Evolutionary conservation across 2,329 filamentous ascomycete genomes (phyloP), one percentile per base, ranked within the genome.

Genomic region (Mycosphaerella sp.): DNA sequence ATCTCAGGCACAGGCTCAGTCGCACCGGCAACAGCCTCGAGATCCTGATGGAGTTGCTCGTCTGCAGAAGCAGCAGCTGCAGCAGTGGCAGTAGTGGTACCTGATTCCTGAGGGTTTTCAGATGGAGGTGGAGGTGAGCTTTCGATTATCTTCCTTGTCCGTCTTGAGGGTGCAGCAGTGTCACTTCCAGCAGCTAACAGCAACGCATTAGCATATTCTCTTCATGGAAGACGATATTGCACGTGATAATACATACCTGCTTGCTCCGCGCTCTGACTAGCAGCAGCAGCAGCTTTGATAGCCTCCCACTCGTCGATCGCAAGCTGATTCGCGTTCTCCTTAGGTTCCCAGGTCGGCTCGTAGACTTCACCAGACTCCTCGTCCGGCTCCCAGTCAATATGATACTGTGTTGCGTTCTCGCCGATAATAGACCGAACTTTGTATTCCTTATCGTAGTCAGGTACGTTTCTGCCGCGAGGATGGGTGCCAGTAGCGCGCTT

Each of bases 331-430:
- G 67, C 67, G 63, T 68, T 63, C 6, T 40, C 48, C 40, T 73
- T 72, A 0, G 67, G 70, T 48, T 75, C 80, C 82, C 82, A 84
- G 45, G 70, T 77, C 8, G 75, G 76, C 2, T 67, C 53, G 63
- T 76, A 83, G 1, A 58, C 55, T 56, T 75, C 64, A 14, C 77
- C 78, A 39, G 78, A 80, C 2, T 60, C 56, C n/a, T 73, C 68
- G 62, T 82, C 69, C 55, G 78, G 74, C 45, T 73, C 75, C 82
- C 82, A 84, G 62, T 82, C 76, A 50, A 84, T 75, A 2, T 73
- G 64, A 59, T 82, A 85, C n/a, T 72, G 57, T 9, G 64, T 64
- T 23, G 62, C 63, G 26, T 45, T 61, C 44, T 71, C 69, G 40
- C 63, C 55, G 17, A 73, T 56, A 38, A 73, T 72, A 6, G 51